A percentile compares a stretch with the other conserved stretches of the same genome.
phyloP scores from a whole-genome alignment of 192 early-diverging fungal species.

The Piromyces finnis region DNA sequence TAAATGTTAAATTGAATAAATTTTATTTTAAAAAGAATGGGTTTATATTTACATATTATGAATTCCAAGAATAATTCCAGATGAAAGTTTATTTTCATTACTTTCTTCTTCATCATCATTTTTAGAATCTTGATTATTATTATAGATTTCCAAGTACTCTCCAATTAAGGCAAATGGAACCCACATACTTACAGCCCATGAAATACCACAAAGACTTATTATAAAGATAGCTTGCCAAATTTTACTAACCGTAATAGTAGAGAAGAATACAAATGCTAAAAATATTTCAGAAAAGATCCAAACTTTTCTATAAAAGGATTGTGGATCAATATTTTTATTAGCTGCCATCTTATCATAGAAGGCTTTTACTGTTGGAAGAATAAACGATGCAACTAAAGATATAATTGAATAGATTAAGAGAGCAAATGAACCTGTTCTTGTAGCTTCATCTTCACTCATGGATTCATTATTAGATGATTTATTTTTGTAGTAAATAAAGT shows the following conservation, averaged over 20 bases:
- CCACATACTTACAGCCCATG: conserved; percentile 84
- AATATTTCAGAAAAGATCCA: conserved; percentile 56
- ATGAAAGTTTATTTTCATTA: conserved; percentile 15
- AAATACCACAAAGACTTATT: conserved; percentile 54
- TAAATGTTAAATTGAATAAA: no score
- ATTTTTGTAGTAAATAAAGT: background rate
- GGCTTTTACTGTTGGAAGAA: conserved; percentile 29
- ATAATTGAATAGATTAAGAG: conserved; percentile 60
- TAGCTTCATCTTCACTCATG: conserved; percentile 17
- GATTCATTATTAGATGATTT: background rate
- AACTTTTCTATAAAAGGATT: conserved; percentile 17
- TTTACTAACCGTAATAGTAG: conserved; percentile 37
- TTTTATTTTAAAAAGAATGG: no score
- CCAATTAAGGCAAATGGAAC: conserved; percentile 84
- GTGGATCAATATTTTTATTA: conserved; percentile 2
- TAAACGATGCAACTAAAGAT: conserved; percentile 38
- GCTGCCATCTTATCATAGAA: conserved; percentile 11
- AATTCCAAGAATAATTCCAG: conserved; percentile 71
- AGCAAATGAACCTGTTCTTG: conserved; percentile 70
- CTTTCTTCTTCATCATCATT: conserved; percentile 7
- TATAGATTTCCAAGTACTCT: conserved; percentile 26
- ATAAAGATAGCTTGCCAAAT: conserved; percentile 42
- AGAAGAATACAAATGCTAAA: conserved; percentile 45
- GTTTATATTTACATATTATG: conserved; percentile 56
- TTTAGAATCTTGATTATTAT: conserved; percentile 1